These are phyloP conservation scores for Polychytrium aggregatum DNA, from an alignment of 192 early-diverging fungal genomes.

Conservation along the genomic window DNA sequence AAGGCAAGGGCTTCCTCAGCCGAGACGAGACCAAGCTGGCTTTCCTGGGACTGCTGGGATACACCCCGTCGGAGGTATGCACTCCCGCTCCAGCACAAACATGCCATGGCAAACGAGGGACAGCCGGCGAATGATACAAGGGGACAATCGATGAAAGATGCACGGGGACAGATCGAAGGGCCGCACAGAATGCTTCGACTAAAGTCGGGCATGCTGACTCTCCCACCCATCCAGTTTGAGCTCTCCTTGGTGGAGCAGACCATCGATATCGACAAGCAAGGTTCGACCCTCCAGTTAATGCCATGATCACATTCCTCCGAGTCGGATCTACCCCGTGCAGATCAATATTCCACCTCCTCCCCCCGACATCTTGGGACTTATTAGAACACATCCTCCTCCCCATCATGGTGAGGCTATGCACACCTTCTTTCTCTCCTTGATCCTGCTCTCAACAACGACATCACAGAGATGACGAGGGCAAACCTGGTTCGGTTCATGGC, in stretches of 20 bases:
- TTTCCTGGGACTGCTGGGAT: constrained; percentile 22
- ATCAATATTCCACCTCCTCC: too few species aligned
- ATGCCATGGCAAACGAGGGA: too few species aligned
- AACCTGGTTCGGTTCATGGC: too few species aligned
- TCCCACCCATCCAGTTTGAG: constrained; percentile 1
- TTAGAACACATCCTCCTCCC: not conserved
- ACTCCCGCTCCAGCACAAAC: not conserved
- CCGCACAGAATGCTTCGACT: constrained; percentile 1
- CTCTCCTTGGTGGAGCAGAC: not conserved
- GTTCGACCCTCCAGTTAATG: not conserved
- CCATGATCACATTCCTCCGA: too few species aligned
- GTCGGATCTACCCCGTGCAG: too few species aligned
- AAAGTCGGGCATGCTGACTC: not conserved
- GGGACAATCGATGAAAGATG: constrained; percentile 9
- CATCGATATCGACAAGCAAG: constrained; percentile 5
- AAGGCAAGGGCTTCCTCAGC: constrained; percentile 14
- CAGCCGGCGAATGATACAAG: not conserved
- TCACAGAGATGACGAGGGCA: too few species aligned
- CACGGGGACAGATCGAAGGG: not conserved
- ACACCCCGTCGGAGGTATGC: constrained; percentile 21
- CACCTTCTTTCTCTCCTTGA: constrained; percentile 16
- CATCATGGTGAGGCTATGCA: constrained; percentile 11
- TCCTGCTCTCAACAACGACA: too few species aligned
- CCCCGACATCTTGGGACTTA: too few species aligned
- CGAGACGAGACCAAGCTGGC: constrained; percentile 18